Evolutionary conservation across 108 stramenopile genomes (phyloP), one percentile per base, ranked within the genome.

Genomic region (Schizochytrium sp.): DNA sequence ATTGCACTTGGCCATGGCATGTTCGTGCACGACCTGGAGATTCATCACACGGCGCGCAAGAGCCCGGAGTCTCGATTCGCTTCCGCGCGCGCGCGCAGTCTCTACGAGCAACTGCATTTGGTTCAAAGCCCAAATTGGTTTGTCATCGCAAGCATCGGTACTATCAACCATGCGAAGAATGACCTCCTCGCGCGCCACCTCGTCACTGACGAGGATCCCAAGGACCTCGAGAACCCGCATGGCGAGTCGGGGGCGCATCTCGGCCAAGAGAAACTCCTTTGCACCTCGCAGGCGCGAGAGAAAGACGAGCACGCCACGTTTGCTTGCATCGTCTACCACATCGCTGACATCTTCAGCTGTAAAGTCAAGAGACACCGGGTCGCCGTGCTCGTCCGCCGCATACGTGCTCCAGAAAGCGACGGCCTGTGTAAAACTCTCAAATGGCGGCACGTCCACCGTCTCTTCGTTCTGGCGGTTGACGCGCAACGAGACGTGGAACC

Each of bases 281-380:
- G 76, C 76, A 8, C 51, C 51, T 12, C 45, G 12, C 76, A 83
- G 28, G 48, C 51, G 45, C 28, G 76, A 83, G 25, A 83, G 28
- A 23, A 83, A 83, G n/a, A 83, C 48, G 23, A 83, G 76, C 76
- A 83, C 76, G 76, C 76, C 51, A 12, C 51, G 76, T 45, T 83
- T 6, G 28, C 48, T 53, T 12, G 48, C 76, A 16, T 83, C 51
- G 51, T 83, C 76, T 6, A 83, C 51, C 16, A 23, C 51, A 6
- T 12, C 51, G 10, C 1, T 16, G 8, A 83, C 48, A 53, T 83
- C 76, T 55, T 34, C 18, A 1, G 76, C 76, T 12, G 76, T 53
- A 53, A 83, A 83, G 41, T 69, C 63, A 1, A 4, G 41, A 18
- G 34, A 23, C 25, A 69, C 41, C 41, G 63, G 63, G 63, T 69